Percentiles rank a stretch among this genome's conserved stretches.
phyloP scores from a whole-genome alignment of 1,139 yeast species.

The Lipomyces yarrowii region DNA sequence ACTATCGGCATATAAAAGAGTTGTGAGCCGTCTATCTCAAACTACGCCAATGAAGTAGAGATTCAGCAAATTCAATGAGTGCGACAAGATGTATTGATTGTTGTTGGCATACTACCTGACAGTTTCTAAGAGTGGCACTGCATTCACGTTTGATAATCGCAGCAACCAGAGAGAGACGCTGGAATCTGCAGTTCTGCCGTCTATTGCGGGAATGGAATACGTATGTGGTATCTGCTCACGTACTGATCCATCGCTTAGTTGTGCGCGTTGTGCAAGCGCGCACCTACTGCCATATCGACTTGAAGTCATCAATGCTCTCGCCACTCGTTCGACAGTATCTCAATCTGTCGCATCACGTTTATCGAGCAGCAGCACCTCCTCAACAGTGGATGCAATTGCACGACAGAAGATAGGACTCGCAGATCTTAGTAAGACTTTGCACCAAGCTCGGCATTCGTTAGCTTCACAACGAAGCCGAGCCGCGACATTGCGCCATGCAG shows the following conservation, averaged over 20 bases:
- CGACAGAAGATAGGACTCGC: neutral
- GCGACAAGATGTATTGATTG: neutral
- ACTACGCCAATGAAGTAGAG: neutral
- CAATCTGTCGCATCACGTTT: constrained; percentile 2
- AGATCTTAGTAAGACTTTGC: constrained; percentile 6
- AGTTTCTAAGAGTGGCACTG: neutral
- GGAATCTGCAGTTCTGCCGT: neutral
- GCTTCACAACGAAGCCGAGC: constrained; percentile 1
- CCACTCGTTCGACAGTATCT: constrained; percentile 3
- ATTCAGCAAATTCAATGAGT: neutral
- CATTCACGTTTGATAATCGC: neutral
- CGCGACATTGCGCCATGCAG: constrained; percentile 1
- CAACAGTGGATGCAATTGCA: neutral
- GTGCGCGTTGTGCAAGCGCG: constrained; percentile 24
- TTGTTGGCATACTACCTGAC: neutral
- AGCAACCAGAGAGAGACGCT: neutral
- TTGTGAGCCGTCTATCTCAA: neutral
- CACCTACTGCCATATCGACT: constrained; percentile 16
- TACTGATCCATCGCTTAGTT: constrained; percentile 21
- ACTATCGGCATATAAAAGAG: neutral
- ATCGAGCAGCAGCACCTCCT: neutral
- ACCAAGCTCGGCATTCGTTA: constrained; percentile 9
- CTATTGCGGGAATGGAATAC: neutral
- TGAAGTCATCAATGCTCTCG: constrained; percentile 9
- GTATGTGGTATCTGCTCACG: constrained; percentile 19